Evolutionary conservation across 495 filamentous ascomycete genomes (phyloP), one percentile per base, ranked within the genome.

Genomic region (Cudoniella acicularis): DNA sequence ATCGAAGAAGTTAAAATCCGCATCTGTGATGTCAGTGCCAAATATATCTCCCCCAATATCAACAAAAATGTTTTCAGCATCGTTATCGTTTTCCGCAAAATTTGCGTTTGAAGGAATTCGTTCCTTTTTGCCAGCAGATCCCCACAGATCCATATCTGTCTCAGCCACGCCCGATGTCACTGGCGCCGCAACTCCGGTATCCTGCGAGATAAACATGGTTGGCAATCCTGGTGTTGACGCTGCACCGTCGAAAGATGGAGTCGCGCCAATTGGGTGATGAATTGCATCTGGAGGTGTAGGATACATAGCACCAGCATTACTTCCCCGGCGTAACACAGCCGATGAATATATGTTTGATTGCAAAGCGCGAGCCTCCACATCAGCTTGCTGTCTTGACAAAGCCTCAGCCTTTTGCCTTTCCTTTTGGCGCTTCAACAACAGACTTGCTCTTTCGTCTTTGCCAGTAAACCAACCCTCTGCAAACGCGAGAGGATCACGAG

Each of bases 1-100:
- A 56, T 96, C 90, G 57, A 96, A 96, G 67, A 95, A 96, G 70
- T 83, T 93, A 71, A 96, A 96, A 67, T 96, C 92, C 2, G 85
- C 87, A 57, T 96, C 92, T 1, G 90, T 92, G 18, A 96, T 83
- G n/a, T 86, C 89, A 62, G 84, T 87, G 20, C 84, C 90, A 70
- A 95, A 96, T 56, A 92, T 82, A 68, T 88, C 86, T 25, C 83
- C 87, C 41, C 83, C 83, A 26, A 88, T 76, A 52, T 90, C 87
- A 9, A 81, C 87, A 64, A 87, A 90, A 1, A 90, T 72, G 62
- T 89, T 54, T 13, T 60, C 59, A 45, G 54, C 64, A 26, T 65
- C 85, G 26, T 87, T 84, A 23, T 83, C 77, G 30, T 87, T 86
- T 17, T 85, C 77, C 21, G 71, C 75, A 59, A 80, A 79, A 52